A percentile compares a stretch with the other conserved stretches of the same genome.
These are phyloP conservation scores for Bromus sterilis DNA, from an alignment of 176 grass and related monocot genomes.

Conservation along the genomic window DNA sequence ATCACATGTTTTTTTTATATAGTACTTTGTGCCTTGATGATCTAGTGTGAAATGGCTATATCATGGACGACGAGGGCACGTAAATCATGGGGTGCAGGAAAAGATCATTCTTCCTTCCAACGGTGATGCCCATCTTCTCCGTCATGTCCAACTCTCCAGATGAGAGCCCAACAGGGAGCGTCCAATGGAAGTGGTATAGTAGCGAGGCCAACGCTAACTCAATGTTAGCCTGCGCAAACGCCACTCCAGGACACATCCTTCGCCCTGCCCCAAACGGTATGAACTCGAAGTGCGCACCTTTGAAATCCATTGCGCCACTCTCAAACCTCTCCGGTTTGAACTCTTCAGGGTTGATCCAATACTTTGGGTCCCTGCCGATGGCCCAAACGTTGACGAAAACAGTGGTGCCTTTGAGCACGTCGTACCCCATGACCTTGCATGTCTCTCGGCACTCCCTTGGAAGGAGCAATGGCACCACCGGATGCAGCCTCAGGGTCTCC, in stretches of 20 bases:
- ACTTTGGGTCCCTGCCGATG: not conserved
- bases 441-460: not conserved
- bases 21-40: too few species aligned
- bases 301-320: not conserved
- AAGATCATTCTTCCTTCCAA: not conserved
- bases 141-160: not conserved
- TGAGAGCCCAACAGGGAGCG: not conserved
- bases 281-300: not conserved
- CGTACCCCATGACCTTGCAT: not conserved
- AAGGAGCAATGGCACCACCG: not conserved
- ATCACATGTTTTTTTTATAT: too few species aligned
- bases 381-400: not conserved
- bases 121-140: not conserved
- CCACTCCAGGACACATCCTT: not conserved
- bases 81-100: not conserved
- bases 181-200: not conserved
- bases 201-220: not conserved
- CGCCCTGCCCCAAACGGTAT: not conserved
- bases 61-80: not conserved
- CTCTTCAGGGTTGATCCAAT: not conserved
- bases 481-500: not conserved
- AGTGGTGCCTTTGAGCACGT: not conserved
- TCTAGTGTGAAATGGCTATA: not conserved
- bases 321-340: not conserved
- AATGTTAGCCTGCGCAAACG: not conserved